Base-by-base conservation (phyloP, 208 protist genomes). In the Acanthamoeba lenticulata region DNA sequence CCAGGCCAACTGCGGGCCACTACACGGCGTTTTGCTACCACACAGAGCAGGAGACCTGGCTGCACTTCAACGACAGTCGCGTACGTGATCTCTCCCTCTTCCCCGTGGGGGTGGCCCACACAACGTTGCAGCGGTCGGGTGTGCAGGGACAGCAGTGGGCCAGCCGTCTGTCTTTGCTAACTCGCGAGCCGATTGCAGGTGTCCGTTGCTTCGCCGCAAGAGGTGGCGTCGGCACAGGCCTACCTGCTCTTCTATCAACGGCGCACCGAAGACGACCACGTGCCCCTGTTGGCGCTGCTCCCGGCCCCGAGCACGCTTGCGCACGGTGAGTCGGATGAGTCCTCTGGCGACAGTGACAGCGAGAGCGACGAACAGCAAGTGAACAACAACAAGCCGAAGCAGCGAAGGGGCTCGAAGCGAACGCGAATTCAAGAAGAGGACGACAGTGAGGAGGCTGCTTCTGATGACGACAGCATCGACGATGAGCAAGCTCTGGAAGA, bases 181-280 rank as follows among this genome's bases (percentile, higher is more conserved):
- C 6, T 69, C 13, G n/a, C 7, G 15, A 21, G 15, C 21, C 21
- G 52, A 21, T 11, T 38, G n/a, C 36, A 88, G 47, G 77, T 89
- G n/a, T 89, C 81, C 15, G 47, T 89, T 19, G 29, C 81, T 17
- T 89, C 81, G 9, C 47, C 44, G 5, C 47, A 89, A 42, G 81
- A 89, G 45, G 81, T 40, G 19, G 81, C 81, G n/a, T 40, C 47
- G 29, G 44, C 81, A 9, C 81, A 89, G 81, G 81, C 81, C 47
- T 89, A 89, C 52, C 24, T 89, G 44, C 45, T 89, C 29, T 89
- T 89, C 52, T 89, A 89, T 40, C 81, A 89, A 62, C 47, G 44
- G 36, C 52, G 81, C 19, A 55, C 29, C 29, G 81, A 89, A 62
- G 45, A 36, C 19, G n/a, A 79, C 32, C 19, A 21, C 21, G 15